Base-by-base conservation (phyloP, 352 stramenopile genomes). In the Pythium oligandrum region DNA sequence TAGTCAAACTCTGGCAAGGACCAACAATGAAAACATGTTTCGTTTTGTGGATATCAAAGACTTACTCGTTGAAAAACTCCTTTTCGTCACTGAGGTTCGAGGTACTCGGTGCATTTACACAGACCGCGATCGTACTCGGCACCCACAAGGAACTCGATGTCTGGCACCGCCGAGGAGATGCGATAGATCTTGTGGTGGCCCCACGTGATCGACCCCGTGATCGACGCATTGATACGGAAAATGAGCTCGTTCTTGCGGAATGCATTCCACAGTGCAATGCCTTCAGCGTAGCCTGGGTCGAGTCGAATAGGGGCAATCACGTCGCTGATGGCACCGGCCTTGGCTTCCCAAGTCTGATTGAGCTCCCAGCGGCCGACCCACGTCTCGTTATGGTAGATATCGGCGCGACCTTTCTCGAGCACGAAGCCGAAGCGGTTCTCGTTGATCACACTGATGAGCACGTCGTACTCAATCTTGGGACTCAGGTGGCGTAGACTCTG, bases 351-450 rank as follows among this genome's bases (percentile, higher is more conserved):
- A 12, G 73, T 70, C n/a, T 70, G 62, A 32, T 86, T 75, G 17
- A 92, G 59, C 35, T 82, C 67, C 84, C 84, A 95, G 12, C 71
- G 72, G 11, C 84, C 84, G 34, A 95, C 77, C 42, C 77, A 73
- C 12, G 70, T 76, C 30, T 67, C 62, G 45, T 85, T 86, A 65
- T 95, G 84, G 62, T 92, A 90, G 51, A 95, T 93, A 40, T 93
- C 77, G 40, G 81, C 82, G 3, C 59, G 63, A 7, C 82, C 84
- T n/a, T 80, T 68, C 44, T 90, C 75, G 3, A 95, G 57, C 40
- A 90, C 61, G 44, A 95, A 95, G 3, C 78, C 84, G 40, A 95
- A 95, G 34, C 84, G 80, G 61, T 95, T 95, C 63, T 95, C 84
- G 58, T 95, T 95, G 56, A 92, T 86, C 33, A 90, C 80, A 37